Base-by-base conservation (phyloP, 805 yeast species). In the Barnettozyma vustinii region DNA sequence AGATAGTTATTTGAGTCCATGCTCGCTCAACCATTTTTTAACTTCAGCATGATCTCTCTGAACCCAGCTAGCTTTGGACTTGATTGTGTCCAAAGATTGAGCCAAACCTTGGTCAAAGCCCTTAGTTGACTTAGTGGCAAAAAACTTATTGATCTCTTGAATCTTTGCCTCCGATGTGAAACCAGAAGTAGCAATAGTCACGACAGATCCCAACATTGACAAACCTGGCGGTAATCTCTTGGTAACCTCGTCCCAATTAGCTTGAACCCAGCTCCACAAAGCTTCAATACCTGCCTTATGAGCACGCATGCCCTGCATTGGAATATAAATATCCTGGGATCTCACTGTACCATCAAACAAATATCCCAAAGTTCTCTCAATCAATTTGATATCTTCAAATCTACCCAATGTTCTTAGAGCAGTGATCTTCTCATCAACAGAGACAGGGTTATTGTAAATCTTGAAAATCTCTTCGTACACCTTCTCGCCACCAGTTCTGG, bases 221-320 rank as follows among this genome's bases (percentile, higher is more conserved):
- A 84, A 75, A 12, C 88, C 84, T 15, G 96, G 88, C 45, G 97
- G 96, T 63, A 89, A 76, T 60, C 76, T 71, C 64, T 79, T 75
- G 57, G 69, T 68, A 52, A 92, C 62, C 41, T 71, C 75, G 49
- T 80, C 89, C 92, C 95, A 92, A 67, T 91, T 83, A 13, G 51
- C 59, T 58, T 76, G 74, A 57, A 81, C 61, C 96, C 96, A 92
- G 16, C 60, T 48, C 88, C 91, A 91, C 55, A 84, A 68, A 12
- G 80, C 76, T 56, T 79, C 79, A 50, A 84, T 72, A 70, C 96
- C 96, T 40, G 70, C 73, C 46, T 69, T 74, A 59, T 81, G 81
- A 15, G 77, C 61, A 58, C 84, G 73, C 71, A 88, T 70, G 40
- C 94, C 91, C 52, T 71, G 78, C 80, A 92, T 74, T 55, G 96